Conservation (phyloP, 192 early-diverging fungal genomes). For the Kickxella alabastrina region DNA sequence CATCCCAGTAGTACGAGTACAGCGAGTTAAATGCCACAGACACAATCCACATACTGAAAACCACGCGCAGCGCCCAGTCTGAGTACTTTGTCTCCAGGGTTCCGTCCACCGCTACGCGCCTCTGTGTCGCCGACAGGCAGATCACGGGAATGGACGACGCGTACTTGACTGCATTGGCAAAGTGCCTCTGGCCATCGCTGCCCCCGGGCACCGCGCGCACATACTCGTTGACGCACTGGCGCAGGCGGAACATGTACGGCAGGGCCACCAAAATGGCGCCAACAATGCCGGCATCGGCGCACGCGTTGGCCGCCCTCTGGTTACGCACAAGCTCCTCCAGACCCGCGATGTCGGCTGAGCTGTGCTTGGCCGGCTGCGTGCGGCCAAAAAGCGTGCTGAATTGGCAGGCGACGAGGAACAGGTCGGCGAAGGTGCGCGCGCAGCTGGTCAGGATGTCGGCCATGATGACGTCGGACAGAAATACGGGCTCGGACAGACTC, state of each 20-base stretch:
- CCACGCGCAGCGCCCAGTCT: constrained; percentile 18
- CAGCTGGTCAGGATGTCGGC: constrained; percentile 96
- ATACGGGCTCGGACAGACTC: constrained; percentile 49
- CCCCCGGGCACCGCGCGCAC: constrained; percentile 16
- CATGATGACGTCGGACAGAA: constrained; percentile 77
- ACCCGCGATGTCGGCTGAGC: neutral
- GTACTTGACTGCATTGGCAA: constrained; percentile 94
- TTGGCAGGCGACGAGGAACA: constrained; percentile 59
- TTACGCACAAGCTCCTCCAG: constrained; percentile 9
- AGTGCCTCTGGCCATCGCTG: constrained; percentile 58
- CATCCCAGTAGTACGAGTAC: constrained; percentile 96
- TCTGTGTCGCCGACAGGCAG: constrained; percentile 35
- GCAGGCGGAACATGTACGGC: constrained; percentile 48
- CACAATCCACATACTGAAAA: constrained; percentile 55
- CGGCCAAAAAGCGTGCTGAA: constrained; percentile 40
- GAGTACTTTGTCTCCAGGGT: constrained; percentile 23
- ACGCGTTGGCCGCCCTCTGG: neutral
- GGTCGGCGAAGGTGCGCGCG: constrained; percentile 82
- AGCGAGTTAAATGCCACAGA: constrained; percentile 81
- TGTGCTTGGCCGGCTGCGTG: neutral
- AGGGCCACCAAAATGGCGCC: constrained; percentile 29
- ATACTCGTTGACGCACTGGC: constrained; percentile 53
- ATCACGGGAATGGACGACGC: constrained; percentile 60
- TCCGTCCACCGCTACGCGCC: constrained; percentile 10
- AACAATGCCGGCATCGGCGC: constrained; percentile 15